A percentile compares a stretch with the other conserved stretches of the same genome.
phyloP scores from a whole-genome alignment of 345 rosid genomes.

The Lagerstroemia speciosa region DNA sequence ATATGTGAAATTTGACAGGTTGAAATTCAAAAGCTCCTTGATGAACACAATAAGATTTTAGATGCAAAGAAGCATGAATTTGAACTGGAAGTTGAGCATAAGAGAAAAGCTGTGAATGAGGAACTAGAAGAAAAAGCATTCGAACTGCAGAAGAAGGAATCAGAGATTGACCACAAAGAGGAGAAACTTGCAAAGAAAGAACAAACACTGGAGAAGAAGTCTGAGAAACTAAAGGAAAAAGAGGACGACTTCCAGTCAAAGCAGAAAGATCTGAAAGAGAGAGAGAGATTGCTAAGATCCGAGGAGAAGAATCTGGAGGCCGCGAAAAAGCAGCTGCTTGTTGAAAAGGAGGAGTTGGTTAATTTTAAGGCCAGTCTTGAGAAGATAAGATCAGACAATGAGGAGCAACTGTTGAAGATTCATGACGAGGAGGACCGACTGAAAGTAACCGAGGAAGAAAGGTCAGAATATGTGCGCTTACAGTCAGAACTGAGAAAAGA shows the following conservation, averaged over 20 bases:
- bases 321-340: slow-evolving; percentile 39
- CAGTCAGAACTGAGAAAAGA: slow-evolving; percentile 75
- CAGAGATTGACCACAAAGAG: slow-evolving; percentile 73
- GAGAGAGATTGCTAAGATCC: slow-evolving; percentile 52
- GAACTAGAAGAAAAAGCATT: slow-evolving; percentile 53
- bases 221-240: slow-evolving; percentile 68
- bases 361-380: slow-evolving; percentile 56
- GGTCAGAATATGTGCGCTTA: slow-evolving; percentile 55
- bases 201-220: slow-evolving; percentile 57
- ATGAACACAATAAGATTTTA: slow-evolving; percentile 66
- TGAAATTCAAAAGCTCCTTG: slow-evolving; percentile 68
- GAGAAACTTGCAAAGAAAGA: slow-evolving; percentile 77
- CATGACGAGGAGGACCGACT: slow-evolving; percentile 51
- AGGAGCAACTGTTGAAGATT: slow-evolving; percentile 48
- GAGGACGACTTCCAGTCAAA: slow-evolving; percentile 59
- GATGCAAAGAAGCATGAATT: slow-evolving; percentile 61
- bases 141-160: slow-evolving; percentile 75
- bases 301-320: slow-evolving; percentile 60
- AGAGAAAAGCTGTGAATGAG: slow-evolving; percentile 64
- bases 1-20: slow-evolving; percentile 26
- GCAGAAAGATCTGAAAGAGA: slow-evolving; percentile 49
- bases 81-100: slow-evolving; percentile 69
- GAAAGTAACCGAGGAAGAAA: slow-evolving; percentile 68
- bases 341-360: slow-evolving; percentile 50
- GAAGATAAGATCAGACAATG: slow-evolving; percentile 53